Base-by-base conservation (phyloP, 176 grass and related monocot species). In the Rhynchospora tenuis region DNA sequence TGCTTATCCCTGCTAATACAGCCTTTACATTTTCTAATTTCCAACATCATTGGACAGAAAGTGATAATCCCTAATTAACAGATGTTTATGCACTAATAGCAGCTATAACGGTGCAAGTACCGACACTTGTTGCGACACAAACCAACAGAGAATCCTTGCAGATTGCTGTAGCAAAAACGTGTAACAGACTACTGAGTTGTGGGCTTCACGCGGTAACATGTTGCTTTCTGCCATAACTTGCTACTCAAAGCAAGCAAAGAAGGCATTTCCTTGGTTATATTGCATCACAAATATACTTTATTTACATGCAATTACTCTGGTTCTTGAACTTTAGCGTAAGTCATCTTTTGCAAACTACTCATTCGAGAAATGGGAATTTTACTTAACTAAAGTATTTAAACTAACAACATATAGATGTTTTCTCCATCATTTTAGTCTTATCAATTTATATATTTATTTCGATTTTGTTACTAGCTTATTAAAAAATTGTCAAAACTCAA, bases 221-320 rank as follows among this genome's bases (percentile, higher is more conserved):
- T 51, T 73, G 45, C 70, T 73, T 73, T 73, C 70, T 51, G 14
- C 8, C 22, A 51, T 73, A 24, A 26, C 70, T 73, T 73, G 45
- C 22, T 73, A 73, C n/a, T 73, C 45, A 73, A 73, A 73, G 10
- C 45, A 73, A 73, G 44, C 45, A 73, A 73, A 23, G 70, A 73
- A 51, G 22, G 6, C 10, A 50, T 45, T 58, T 58, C 19, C 16
- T 58, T 58, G 55, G 55, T 58, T 58, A 58, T 52, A 52, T 1
- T 38, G 13, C 50, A 52, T 52, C 11, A 14, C 8, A 52, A 48
- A 52, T 52, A 52, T 38, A 38, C 3, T 52, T 52, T 10, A 52
- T 52, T 13, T 52, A 14, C 50, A 52, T 15, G 13, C 3, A 52
- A 14, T 52, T 52, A 52, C 50, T 52, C 0, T 38, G 2, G 3